phyloP scores from a whole-genome alignment of 164 flowering plant genomes.

The Stephania yunnanensis region DNA sequence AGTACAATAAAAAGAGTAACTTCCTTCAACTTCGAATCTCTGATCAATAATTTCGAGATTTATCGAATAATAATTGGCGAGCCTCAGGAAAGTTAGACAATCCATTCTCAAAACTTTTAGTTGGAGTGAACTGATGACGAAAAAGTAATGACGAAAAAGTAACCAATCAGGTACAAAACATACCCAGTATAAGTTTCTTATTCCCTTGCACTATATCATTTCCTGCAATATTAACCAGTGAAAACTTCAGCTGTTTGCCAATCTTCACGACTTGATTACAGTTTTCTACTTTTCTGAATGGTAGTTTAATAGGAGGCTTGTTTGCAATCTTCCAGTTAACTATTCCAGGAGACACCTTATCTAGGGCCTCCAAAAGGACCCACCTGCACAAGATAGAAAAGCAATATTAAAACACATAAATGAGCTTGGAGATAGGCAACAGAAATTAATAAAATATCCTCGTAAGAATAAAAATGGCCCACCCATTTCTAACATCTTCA shows the following conservation, averaged over 20 bases:
- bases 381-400: slow-evolving; percentile 46
- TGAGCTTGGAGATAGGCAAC: background rate
- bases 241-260: slow-evolving; percentile 72
- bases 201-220: slow-evolving; percentile 92
- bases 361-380: slow-evolving; percentile 83
- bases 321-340: slow-evolving; percentile 92
- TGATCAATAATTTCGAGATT: background rate
- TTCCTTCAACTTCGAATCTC: background rate
- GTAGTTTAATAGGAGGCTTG: slow-evolving; percentile 95
- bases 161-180: background rate
- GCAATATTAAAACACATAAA: background rate
- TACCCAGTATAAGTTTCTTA: slow-evolving; percentile 91
- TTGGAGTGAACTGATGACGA: background rate
- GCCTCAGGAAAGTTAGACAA: background rate
- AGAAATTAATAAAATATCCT: background rate
- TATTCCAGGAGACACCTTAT: slow-evolving; percentile 76
- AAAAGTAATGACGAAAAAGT: background rate
- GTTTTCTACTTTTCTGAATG: slow-evolving; percentile 91
- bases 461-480: slow-evolving; percentile 15
- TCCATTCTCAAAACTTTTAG: background rate
- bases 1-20: background rate
- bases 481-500: slow-evolving; percentile 96
- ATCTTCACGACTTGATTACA: slow-evolving; percentile 83
- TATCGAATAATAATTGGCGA: background rate
- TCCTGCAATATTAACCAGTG: slow-evolving; percentile 83